Conservation (phyloP, 345 rosid species). For the Microcos paniculata region DNA sequence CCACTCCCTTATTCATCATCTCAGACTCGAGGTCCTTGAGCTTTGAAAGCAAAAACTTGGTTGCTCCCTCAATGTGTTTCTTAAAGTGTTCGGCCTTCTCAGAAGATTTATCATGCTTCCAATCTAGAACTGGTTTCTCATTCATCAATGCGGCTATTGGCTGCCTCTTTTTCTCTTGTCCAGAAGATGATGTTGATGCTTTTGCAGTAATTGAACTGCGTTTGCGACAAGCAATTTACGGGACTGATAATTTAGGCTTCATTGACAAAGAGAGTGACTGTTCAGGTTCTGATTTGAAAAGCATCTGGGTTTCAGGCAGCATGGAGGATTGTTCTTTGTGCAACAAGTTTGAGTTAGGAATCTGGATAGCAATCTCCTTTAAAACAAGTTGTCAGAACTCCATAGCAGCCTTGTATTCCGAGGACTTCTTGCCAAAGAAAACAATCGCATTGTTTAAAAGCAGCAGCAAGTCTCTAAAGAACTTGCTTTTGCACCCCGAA, state of each 20-base stretch:
- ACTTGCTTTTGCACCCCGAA: conserved; percentile 36
- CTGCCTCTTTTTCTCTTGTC: conserved; percentile 29
- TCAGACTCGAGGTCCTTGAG: too few relatives aligned
- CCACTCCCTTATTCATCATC: too few relatives aligned
- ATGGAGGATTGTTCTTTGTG: conserved; percentile 22
- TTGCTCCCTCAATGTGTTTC: too few relatives aligned
- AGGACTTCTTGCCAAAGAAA: conserved; percentile 40
- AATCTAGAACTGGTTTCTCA: conserved; percentile 33
- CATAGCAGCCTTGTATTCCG: conserved; percentile 40
- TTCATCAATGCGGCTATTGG: conserved; percentile 15
- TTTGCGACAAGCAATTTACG: conserved; percentile 45
- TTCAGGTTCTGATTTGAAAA: conserved; percentile 23
- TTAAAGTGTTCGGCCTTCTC: conserved; percentile 34
- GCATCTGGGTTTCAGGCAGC: conserved; percentile 8
- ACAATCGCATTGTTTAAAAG: conserved; percentile 54
- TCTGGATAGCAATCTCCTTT: conserved; percentile 40
- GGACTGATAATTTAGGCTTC: conserved; percentile 37
- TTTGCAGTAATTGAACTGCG: conserved; percentile 43
- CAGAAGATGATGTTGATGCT: conserved; percentile 28
- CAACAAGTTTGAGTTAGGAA: conserved; percentile 18
- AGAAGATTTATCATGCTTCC: conserved; percentile 24
- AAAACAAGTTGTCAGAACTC: conserved; percentile 46
- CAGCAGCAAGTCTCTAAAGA: conserved; percentile 59
- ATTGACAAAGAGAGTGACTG: conserved; percentile 23
- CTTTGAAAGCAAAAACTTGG: too few relatives aligned